Percentiles rank a stretch among this genome's conserved stretches.
phyloP scores from a whole-genome alignment of 2,329 filamentous ascomycete genomes.

The Chaetomium strumarium region DNA sequence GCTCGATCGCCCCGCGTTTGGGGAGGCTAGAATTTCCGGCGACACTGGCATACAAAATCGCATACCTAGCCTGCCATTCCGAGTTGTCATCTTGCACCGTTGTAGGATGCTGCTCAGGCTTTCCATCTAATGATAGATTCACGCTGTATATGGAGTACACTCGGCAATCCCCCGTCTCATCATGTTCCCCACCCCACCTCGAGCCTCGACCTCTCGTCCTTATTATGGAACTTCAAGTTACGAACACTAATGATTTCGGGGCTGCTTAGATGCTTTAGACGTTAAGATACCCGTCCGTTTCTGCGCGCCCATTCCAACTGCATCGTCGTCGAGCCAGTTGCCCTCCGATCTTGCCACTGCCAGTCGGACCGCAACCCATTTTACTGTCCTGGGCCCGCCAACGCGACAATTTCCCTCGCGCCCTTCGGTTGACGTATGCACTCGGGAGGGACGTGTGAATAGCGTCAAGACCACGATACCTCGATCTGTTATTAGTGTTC shows the following conservation, averaged over 20 bases:
- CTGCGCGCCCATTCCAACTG: slow-evolving; percentile 10
- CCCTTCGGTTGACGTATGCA: slow-evolving; percentile 13
- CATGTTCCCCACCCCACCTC: not conserved
- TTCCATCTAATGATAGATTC: too few relatives aligned
- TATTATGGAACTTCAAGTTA: slow-evolving; percentile 1
- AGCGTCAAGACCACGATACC: not conserved
- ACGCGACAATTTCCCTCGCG: not conserved
- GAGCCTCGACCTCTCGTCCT: not conserved
- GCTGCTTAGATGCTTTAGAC: slow-evolving; percentile 16
- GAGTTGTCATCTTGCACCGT: too few relatives aligned
- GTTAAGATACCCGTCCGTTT: slow-evolving; percentile 25
- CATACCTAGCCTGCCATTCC: too few relatives aligned
- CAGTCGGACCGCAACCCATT: not conserved
- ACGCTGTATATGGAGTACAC: too few relatives aligned
- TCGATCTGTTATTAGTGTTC: slow-evolving; percentile 1
- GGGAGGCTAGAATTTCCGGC: too few relatives aligned
- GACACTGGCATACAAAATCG: too few relatives aligned
- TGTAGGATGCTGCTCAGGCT: too few relatives aligned
- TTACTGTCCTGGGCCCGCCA: not conserved
- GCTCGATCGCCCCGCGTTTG: too few relatives aligned
- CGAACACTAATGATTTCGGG: slow-evolving; percentile 15
- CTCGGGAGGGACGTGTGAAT: not conserved
- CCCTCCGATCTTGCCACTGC: not conserved
- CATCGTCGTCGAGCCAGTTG: slow-evolving; percentile 10
- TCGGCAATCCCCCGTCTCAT: too few relatives aligned